Percentiles rank a stretch among this genome's conserved stretches.
phyloP scores from a whole-genome alignment of 1,139 yeast genomes.

The Geotrichum reessii region DNA sequence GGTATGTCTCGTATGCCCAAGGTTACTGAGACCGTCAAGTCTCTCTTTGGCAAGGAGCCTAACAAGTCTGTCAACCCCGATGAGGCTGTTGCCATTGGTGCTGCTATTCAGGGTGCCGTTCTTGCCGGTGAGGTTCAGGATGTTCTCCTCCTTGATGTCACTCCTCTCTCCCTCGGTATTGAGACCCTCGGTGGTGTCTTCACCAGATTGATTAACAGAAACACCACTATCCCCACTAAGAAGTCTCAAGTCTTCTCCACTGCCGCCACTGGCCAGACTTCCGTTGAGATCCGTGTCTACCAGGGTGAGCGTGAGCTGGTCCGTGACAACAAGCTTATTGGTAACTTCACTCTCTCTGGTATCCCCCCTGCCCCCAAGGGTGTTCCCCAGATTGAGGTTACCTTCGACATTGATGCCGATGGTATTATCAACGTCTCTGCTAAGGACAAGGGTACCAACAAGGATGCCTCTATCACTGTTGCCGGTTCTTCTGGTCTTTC shows the following conservation, averaged over 20 bases:
- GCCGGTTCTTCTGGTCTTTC: slow-evolving; percentile 98
- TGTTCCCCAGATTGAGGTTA: slow-evolving; percentile 97
- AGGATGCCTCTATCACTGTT: slow-evolving; percentile 97
- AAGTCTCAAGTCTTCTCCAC: slow-evolving; percentile 97
- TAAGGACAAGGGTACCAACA: slow-evolving; percentile 95
- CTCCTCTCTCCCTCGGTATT: slow-evolving; percentile 95
- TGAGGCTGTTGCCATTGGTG: slow-evolving; percentile 99
- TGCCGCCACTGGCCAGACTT: slow-evolving; percentile 98
- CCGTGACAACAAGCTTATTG: slow-evolving; percentile 96
- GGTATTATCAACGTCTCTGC: slow-evolving; percentile 99
- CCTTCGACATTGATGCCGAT: slow-evolving; percentile 96
- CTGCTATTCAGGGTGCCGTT: slow-evolving; percentile 99
- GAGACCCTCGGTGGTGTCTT: slow-evolving; percentile 99
- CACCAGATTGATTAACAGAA: slow-evolving; percentile 95
- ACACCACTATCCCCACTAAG: slow-evolving; percentile 96
- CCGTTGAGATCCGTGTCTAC: slow-evolving; percentile 98
- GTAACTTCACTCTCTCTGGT: slow-evolving; percentile 93
- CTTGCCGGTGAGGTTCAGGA: slow-evolving; percentile 98
- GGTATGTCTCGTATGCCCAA: slow-evolving; percentile 99
- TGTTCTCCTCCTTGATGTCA: slow-evolving; percentile 88
- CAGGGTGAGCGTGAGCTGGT: slow-evolving; percentile 99
- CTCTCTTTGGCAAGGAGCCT: slow-evolving; percentile 90
- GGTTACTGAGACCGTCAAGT: slow-evolving; percentile 93
- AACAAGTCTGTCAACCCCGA: slow-evolving; percentile 99
- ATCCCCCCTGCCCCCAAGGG: slow-evolving; percentile 98